These are phyloP conservation scores for Colletotrichum kahawae DNA, from an alignment of 2,329 filamentous ascomycete species.

Conservation along the genomic window DNA sequence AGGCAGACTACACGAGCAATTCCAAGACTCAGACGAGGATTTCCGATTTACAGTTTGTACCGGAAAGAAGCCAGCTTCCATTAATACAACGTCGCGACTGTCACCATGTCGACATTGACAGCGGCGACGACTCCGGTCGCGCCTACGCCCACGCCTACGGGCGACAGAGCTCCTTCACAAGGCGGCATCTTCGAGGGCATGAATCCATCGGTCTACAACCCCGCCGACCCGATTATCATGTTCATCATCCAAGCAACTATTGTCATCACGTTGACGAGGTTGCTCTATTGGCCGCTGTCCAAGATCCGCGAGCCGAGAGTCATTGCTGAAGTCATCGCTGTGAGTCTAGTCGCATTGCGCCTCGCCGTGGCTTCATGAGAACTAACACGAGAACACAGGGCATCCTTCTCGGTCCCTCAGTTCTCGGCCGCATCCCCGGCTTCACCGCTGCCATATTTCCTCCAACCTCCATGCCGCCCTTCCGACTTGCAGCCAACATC, in stretches of 20 bases:
- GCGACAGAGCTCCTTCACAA: constrained; percentile 40
- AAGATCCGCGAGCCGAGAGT: constrained; percentile 81
- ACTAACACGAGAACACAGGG: constrained; percentile 64
- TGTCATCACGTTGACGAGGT: constrained; percentile 51
- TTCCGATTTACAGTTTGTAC: no score
- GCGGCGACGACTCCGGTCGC: neutral
- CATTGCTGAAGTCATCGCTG: constrained; percentile 83
- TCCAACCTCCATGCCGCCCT: constrained; percentile 71
- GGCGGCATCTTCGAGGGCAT: constrained; percentile 73
- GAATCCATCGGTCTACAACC: constrained; percentile 71
- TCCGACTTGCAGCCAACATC: constrained; percentile 81
- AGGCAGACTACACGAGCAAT: no score
- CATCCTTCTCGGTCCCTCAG: constrained; percentile 83
- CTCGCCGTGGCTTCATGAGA: neutral
- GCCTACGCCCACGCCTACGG: constrained; percentile 26
- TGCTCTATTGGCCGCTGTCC: constrained; percentile 76
- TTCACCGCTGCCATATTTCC: constrained; percentile 83
- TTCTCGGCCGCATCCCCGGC: constrained; percentile 84
- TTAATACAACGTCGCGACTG: no score
- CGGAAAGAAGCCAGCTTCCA: no score
- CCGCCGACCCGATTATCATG: constrained; percentile 74
- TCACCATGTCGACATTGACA: neutral
- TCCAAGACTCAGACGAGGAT: no score
- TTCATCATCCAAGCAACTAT: constrained; percentile 74
- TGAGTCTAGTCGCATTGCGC: neutral